phyloP scores from a whole-genome alignment of 805 yeast species.

The Candida nemodendra region DNA sequence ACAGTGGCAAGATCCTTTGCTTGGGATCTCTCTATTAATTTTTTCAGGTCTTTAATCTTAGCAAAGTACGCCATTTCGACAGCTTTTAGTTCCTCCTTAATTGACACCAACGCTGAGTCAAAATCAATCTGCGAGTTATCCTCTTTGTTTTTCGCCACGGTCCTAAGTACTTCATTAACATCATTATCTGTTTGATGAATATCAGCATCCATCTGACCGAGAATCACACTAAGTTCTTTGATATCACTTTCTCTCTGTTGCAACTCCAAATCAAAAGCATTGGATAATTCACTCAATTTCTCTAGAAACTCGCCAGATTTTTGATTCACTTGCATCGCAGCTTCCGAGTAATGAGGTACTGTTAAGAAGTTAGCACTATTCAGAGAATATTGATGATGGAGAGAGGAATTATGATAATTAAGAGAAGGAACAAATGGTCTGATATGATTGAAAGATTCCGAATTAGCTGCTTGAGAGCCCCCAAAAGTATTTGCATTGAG shows the following conservation, averaged over 20 bases:
- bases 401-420: conserved; percentile 14
- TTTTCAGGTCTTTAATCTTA: conserved; percentile 21
- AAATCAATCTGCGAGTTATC: conserved; percentile 28
- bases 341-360: conserved; percentile 48
- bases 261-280: conserved; percentile 55
- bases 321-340: conserved; percentile 53
- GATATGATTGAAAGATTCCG: conserved; percentile 25
- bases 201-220: conserved; percentile 32
- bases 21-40: conserved; percentile 41
- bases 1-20: conserved; percentile 44
- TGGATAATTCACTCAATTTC: conserved; percentile 45
- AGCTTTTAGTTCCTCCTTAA: conserved; percentile 16
- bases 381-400: conserved; percentile 16
- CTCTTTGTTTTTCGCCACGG: conserved; percentile 22
- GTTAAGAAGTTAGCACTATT: conserved; percentile 22
- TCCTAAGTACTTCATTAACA: conserved; percentile 36
- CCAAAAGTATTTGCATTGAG: conserved; percentile 7
- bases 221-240: conserved; percentile 27
- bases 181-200: conserved; percentile 31
- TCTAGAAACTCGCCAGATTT: conserved; percentile 49
- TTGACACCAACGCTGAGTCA: conserved; percentile 9
- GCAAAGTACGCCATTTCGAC: conserved; percentile 19
- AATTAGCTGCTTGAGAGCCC: conserved; percentile 9
- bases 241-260: conserved; percentile 39
- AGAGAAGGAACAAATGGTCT: conserved; percentile 28